phyloP scores from a whole-genome alignment of 495 filamentous ascomycete genomes.

The Penicillium antarcticum region DNA sequence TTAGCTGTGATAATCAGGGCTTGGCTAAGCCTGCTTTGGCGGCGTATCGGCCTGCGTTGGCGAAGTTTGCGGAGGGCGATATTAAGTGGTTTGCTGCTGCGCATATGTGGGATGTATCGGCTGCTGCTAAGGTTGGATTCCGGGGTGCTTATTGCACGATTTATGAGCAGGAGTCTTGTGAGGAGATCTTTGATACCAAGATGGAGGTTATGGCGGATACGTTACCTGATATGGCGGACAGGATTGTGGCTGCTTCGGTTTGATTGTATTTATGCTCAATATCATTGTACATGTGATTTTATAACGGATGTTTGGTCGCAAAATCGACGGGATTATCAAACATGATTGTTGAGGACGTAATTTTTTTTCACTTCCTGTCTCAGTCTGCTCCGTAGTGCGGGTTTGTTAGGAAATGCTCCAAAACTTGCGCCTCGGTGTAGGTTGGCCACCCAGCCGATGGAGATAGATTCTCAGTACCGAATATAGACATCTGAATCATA shows the following conservation, averaged over 20 bases:
- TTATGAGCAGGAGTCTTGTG: conserved; percentile 28
- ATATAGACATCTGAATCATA: conserved; percentile 13
- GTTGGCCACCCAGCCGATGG: conserved; percentile 20
- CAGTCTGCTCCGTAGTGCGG: not conserved
- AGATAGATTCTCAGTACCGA: conserved; percentile 11
- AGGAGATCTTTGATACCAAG: conserved; percentile 24
- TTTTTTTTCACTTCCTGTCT: not conserved
- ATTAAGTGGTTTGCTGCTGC: conserved; percentile 35
- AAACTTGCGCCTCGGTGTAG: conserved; percentile 20
- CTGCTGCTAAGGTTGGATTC: conserved; percentile 28
- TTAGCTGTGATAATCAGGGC: conserved; percentile 32
- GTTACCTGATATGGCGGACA: conserved; percentile 26
- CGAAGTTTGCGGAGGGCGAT: conserved; percentile 10
- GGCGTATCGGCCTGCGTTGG: conserved; percentile 27
- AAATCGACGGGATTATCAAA: too few relatives aligned
- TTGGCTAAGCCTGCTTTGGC: conserved; percentile 32
- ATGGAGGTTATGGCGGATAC: conserved; percentile 18
- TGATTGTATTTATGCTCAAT: not conserved
- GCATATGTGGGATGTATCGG: conserved; percentile 41
- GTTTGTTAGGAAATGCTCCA: conserved; percentile 20
- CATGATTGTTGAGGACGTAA: too few relatives aligned
- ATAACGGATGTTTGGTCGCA: too few relatives aligned
- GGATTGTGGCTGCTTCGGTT: conserved; percentile 21
- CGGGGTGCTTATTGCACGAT: conserved; percentile 29
- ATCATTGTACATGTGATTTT: not conserved